These are phyloP conservation scores for Mycosphaerella sp. DNA, from an alignment of 2,329 filamentous ascomycete species.

Conservation along the genomic window DNA sequence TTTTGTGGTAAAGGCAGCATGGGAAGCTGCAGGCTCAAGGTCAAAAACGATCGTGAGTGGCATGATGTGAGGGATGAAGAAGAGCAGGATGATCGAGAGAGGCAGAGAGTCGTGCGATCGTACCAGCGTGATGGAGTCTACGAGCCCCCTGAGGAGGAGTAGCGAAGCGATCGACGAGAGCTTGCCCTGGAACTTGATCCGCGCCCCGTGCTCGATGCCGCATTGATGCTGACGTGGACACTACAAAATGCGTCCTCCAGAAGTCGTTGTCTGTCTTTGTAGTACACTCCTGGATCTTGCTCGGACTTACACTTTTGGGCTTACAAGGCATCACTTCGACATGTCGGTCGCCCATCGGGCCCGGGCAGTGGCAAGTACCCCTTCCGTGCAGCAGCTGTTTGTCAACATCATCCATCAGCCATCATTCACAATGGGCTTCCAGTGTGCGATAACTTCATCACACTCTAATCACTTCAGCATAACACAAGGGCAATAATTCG, in stretches of 20 bases:
- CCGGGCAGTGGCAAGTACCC: conserved; percentile 2
- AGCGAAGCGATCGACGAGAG: too few relatives aligned
- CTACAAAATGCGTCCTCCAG: too few relatives aligned
- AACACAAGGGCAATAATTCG: conserved; percentile 11
- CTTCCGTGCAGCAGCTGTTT: conserved; percentile 10
- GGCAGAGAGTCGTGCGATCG: conserved; percentile 20
- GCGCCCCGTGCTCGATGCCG: too few relatives aligned
- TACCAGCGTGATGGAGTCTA: conserved; percentile 27
- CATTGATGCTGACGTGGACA: too few relatives aligned
- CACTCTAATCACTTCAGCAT: conserved; percentile 14
- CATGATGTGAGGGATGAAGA: conserved; percentile 20
- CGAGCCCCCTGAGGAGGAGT: conserved; percentile 16
- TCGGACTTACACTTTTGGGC: conserved; percentile 1
- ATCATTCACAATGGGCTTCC: conserved; percentile 3
- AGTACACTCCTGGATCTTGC: too few relatives aligned
- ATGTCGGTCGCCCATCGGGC: too few relatives aligned
- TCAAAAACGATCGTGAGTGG: conserved; percentile 33
- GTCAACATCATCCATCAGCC: conserved; percentile 19
- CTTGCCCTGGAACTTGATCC: too few relatives aligned
- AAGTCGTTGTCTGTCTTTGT: too few relatives aligned
- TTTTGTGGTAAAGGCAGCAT: conserved; percentile 36
- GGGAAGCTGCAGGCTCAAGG: conserved; percentile 38
- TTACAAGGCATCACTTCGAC: conserved; percentile 9
- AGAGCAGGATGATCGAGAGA: conserved; percentile 27
- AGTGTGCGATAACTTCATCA: conserved; percentile 15